A percentile compares a stretch with the other conserved stretches of the same genome.
phyloP scores from a whole-genome alignment of 1,139 yeast species.

The Wickerhamomyces sp. region DNA sequence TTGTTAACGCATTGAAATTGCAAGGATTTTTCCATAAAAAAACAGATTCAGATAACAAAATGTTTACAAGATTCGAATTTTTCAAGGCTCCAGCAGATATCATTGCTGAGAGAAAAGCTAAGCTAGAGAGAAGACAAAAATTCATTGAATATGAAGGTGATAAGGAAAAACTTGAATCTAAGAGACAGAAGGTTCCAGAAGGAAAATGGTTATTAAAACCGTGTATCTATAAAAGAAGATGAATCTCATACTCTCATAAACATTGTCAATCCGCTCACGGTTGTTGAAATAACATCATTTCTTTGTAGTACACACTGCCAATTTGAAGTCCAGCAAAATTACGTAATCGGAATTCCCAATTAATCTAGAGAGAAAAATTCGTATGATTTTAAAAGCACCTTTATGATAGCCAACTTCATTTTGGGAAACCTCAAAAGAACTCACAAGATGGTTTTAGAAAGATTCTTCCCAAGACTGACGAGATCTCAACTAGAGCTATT shows the following conservation, averaged over 20 bases:
- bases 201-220: constrained; percentile 92
- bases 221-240: constrained; percentile 90
- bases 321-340: no score
- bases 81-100: constrained; percentile 79
- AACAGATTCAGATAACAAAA: constrained; percentile 83
- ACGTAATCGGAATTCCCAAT: no score
- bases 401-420: background rate
- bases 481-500: constrained; percentile 67
- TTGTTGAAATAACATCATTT: no score
- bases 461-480: constrained; percentile 25
- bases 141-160: constrained; percentile 69
- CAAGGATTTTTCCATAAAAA: constrained; percentile 83
- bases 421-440: background rate
- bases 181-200: constrained; percentile 58
- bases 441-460: constrained; percentile 4
- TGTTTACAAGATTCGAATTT: constrained; percentile 93
- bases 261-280: background rate
- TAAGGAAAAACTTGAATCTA: constrained; percentile 50
- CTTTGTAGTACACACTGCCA: no score
- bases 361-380: no score
- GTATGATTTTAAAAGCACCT: background rate
- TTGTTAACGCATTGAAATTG: constrained; percentile 69
- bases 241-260: background rate
- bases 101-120: constrained; percentile 58
- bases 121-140: constrained; percentile 58